Percentiles rank a stretch among this genome's conserved stretches.
Conservation (phyloP, 169 alveolate species). For the Plasmodium coatneyi region DNA sequence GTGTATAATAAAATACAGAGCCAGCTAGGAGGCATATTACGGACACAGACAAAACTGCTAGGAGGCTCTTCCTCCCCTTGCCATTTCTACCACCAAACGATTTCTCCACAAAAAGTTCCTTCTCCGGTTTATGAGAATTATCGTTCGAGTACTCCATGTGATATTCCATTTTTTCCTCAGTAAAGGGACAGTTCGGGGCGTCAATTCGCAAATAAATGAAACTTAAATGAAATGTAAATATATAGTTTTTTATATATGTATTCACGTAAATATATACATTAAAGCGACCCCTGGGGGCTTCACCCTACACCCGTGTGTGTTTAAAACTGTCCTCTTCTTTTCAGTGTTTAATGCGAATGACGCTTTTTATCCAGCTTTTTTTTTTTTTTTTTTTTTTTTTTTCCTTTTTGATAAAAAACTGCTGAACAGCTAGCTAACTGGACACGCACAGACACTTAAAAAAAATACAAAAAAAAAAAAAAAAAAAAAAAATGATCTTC, state of each 20-base stretch:
- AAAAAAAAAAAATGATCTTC: not conserved
- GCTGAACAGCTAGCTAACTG: not conserved
- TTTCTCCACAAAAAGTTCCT: slow-evolving; percentile 46
- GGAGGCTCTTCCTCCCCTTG: not conserved
- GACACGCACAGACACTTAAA: not conserved
- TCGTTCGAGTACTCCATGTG: slow-evolving; percentile 32
- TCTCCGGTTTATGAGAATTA: slow-evolving; percentile 12
- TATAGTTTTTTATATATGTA: not conserved
- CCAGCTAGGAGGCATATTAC: slow-evolving; percentile 5
- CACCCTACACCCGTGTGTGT: not conserved
- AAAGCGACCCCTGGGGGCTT: not conserved
- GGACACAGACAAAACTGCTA: not conserved
- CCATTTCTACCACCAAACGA: not conserved
- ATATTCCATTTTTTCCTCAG: slow-evolving; percentile 15
- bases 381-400: no score
- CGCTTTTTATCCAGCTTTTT: not conserved
- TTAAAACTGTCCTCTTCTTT: not conserved
- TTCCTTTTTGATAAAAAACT: not conserved
- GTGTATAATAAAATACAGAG: slow-evolving; percentile 1
- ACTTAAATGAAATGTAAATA: no score
- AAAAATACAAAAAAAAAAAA: not conserved
- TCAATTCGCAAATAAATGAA: not conserved
- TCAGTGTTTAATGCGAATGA: not conserved
- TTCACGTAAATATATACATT: not conserved
- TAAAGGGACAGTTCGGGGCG: not conserved